Evolutionary conservation across 1,139 yeast species (phyloP), one percentile per base, ranked within the genome.

Genomic region (Yamadazyma dushanensis): DNA sequence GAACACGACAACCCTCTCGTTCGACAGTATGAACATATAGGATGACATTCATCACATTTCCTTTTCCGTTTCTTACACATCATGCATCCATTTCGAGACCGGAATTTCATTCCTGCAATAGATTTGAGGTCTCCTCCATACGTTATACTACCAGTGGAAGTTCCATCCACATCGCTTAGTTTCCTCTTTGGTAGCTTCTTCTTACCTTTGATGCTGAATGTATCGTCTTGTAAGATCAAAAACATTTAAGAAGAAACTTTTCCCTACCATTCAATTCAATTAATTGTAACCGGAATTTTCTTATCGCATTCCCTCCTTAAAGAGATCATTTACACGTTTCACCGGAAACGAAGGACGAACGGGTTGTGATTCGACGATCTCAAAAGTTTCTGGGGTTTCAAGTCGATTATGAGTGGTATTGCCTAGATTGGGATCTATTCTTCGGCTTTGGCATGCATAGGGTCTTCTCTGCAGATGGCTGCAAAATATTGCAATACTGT

Each of bases 31-130:
- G 53, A 49, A 43, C 65, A 59, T 5, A 35, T 33, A 1, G 65
- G 65, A 33, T 50, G 54, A 8, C 36, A 36, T 41, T 59, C 64
- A 39, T 59, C 63, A 38, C 65, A 59, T 36, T 57, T 58, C 35
- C 57, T 45, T 37, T 50, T 51, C 29, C 51, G 35, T 31, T 46
- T 44, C 29, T 52, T 41, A 31, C 57, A 53, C 14, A 37, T 43
- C 15, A 45, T 21, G 36, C 57, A 53, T 0, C 57, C 57, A 22
- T 47, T 46, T 32, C 46, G 43, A 6, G 55, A 49, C 30, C 57
- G 26, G 29, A 44, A 42, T 16, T 44, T 44, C 11, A 40, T 44
- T 8, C 49, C 49, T n/a, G 37, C 13, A 2, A 45, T 40, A 15
- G 36, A 40, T 13, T 36, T 31, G 18, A 25, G 9, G 10, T 25